These are phyloP conservation scores for Tephrocybe sp. DNA, from an alignment of 768 basidiomycete genomes.

Conservation along the genomic window DNA sequence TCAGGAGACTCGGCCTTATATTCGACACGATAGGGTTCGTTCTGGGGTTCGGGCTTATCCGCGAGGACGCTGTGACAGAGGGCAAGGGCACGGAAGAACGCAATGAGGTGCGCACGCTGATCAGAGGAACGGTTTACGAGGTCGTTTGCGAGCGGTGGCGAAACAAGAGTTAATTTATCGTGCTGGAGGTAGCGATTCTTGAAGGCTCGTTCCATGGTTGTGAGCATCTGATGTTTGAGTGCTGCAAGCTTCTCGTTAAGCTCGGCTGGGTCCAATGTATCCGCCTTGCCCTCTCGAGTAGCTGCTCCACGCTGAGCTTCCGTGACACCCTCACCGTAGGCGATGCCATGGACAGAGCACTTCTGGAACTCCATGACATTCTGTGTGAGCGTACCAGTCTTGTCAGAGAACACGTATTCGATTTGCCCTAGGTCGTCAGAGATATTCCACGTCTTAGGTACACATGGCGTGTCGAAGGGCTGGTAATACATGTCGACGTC, in stretches of 20 bases:
- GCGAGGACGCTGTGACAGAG: constrained; percentile 90
- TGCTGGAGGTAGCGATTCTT: constrained; percentile 84
- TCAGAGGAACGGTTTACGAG: constrained; percentile 57
- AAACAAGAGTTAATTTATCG: constrained; percentile 83
- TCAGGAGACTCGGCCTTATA: constrained; percentile 98
- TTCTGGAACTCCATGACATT: constrained; percentile 99
- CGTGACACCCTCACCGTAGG: constrained; percentile 92
- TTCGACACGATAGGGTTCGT: constrained; percentile 60
- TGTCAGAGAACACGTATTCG: constrained; percentile 88
- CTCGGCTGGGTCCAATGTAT: constrained; percentile 66
- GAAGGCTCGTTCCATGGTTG: constrained; percentile 71
- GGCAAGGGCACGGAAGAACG: constrained; percentile 94
- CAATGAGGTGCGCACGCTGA: constrained; percentile 66
- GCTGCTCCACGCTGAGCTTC: constrained; percentile 94
- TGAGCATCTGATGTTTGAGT: constrained; percentile 76
- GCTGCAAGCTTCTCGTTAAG: constrained; percentile 60
- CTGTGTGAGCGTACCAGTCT: constrained; percentile 96
- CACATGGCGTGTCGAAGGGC: constrained; percentile 81
- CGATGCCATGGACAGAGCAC: constrained; percentile 79
- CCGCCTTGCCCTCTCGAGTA: constrained; percentile 70
- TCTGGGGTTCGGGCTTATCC: constrained; percentile 64
- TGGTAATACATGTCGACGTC: constrained; percentile 96
- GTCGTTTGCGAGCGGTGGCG: constrained; percentile 80
- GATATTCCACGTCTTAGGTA: constrained; percentile 98
- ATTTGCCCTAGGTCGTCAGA: constrained; percentile 98